Conservation (phyloP, 306 rosid genomes). For the Pterocarpus santalinus region DNA sequence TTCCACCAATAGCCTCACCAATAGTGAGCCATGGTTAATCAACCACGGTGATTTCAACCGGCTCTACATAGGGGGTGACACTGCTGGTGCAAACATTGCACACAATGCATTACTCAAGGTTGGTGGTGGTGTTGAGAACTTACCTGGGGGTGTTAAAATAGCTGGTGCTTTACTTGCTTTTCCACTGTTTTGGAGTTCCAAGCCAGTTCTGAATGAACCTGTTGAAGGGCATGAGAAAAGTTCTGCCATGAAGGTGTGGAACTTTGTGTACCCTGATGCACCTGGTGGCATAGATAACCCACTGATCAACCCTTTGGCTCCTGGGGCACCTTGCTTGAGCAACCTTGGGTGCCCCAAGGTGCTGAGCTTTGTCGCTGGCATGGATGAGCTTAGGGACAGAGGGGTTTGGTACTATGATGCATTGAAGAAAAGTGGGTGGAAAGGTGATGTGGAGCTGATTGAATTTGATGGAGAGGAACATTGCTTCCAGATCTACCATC, state of each 20-base stretch:
- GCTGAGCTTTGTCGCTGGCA: slow-evolving; percentile 51
- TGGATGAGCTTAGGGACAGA: slow-evolving; percentile 59
- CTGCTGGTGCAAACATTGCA: slow-evolving; percentile 55
- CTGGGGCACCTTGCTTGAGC: slow-evolving; percentile 55
- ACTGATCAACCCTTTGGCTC: slow-evolving; percentile 54
- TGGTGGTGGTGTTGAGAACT: slow-evolving; percentile 42
- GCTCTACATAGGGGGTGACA: slow-evolving; percentile 57
- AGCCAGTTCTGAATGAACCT: slow-evolving; percentile 48
- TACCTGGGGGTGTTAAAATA: slow-evolving; percentile 49
- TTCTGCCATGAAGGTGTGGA: slow-evolving; percentile 43
- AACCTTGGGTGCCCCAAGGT: slow-evolving; percentile 47
- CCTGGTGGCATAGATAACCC: slow-evolving; percentile 56
- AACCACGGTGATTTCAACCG: slow-evolving; percentile 55
- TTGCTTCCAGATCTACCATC: slow-evolving; percentile 51
- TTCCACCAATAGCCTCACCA: background rate
- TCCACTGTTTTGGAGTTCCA: slow-evolving; percentile 57
- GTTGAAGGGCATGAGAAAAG: slow-evolving; percentile 41
- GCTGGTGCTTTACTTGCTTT: slow-evolving; percentile 44
- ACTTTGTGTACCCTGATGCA: slow-evolving; percentile 54
- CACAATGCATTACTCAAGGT: slow-evolving; percentile 48
- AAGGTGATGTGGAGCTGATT: slow-evolving; percentile 55
- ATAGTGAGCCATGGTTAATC: slow-evolving; percentile 59
- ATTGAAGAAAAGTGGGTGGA: slow-evolving; percentile 60
- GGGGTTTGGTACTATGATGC: slow-evolving; percentile 55
- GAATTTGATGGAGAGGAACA: slow-evolving; percentile 56